A percentile compares a stretch with the other conserved stretches of the same genome.
phyloP scores from a whole-genome alignment of 441 rosid genomes.

The Euphorbia celastroides region DNA sequence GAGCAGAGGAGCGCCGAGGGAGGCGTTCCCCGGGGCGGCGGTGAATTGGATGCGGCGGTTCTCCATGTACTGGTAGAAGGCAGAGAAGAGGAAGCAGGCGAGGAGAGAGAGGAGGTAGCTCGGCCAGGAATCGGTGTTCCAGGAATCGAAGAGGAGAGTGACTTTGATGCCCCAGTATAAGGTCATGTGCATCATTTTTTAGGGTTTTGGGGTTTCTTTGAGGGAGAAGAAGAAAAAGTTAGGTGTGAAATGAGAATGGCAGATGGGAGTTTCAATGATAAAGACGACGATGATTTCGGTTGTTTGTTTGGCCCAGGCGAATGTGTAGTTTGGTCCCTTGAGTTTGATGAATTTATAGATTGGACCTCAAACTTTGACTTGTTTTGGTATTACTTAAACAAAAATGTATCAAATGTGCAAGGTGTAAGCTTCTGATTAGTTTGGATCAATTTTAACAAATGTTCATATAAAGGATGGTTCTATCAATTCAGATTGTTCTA shows the following conservation, averaged over 20 bases:
- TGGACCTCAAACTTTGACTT: too few relatives aligned
- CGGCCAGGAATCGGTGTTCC: slow-evolving; percentile 50
- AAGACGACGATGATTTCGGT: neutral
- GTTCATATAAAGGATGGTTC: too few relatives aligned
- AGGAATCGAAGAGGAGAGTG: slow-evolving; percentile 44
- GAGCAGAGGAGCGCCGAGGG: slow-evolving; percentile 19
- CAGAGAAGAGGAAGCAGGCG: slow-evolving; percentile 41
- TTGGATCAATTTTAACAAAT: too few relatives aligned
- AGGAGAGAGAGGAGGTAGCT: slow-evolving; percentile 41
- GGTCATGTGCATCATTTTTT: slow-evolving; percentile 86
- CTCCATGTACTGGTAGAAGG: slow-evolving; percentile 45
- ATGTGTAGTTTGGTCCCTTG: too few relatives aligned
- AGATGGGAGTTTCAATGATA: neutral
- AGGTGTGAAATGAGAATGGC: neutral
- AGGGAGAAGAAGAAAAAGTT: neutral
- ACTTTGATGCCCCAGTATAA: slow-evolving; percentile 64
- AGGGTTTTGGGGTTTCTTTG: too few relatives aligned
- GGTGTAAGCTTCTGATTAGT: too few relatives aligned
- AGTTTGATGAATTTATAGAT: too few relatives aligned
- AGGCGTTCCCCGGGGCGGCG: neutral
- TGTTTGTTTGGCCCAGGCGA: too few relatives aligned
- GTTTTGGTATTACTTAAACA: too few relatives aligned
- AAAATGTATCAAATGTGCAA: too few relatives aligned
- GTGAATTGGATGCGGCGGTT: slow-evolving; percentile 32
- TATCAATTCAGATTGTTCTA: too few relatives aligned